A percentile compares a stretch with the other conserved stretches of the same genome.
phyloP scores from a whole-genome alignment of 2,329 filamentous ascomycete species.

The Alternaria sp. region DNA sequence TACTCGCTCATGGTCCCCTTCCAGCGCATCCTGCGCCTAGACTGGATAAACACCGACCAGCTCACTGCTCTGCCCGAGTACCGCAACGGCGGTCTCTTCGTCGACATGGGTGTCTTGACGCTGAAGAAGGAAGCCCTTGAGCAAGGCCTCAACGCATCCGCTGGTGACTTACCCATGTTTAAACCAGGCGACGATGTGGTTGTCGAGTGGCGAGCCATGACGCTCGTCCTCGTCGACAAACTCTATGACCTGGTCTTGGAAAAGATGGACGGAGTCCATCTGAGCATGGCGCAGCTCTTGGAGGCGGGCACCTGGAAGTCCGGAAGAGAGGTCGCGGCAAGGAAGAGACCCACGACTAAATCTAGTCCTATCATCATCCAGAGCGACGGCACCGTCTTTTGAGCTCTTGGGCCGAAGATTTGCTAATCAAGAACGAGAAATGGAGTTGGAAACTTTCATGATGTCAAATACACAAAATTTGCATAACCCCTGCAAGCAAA shows the following conservation, averaged over 20 bases:
- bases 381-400: constrained; percentile 44
- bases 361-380: constrained; percentile 43
- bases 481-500: too few relatives aligned
- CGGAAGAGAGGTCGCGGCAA: constrained; percentile 37
- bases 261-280: constrained; percentile 70
- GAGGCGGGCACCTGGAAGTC: constrained; percentile 95
- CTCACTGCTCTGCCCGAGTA: constrained; percentile 90
- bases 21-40: constrained; percentile 75
- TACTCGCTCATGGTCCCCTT: constrained; percentile 90
- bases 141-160: constrained; percentile 71
- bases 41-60: constrained; percentile 80
- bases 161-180: constrained; percentile 60
- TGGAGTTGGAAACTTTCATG: too few relatives aligned
- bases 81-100: constrained; percentile 86
- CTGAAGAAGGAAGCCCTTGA: constrained; percentile 73
- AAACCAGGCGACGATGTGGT: constrained; percentile 72
- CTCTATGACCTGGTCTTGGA: constrained; percentile 73
- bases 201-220: constrained; percentile 78
- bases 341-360: constrained; percentile 37
- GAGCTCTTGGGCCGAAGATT: not conserved
- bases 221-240: constrained; percentile 75
- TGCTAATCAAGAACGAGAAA: too few relatives aligned
- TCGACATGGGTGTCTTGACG: constrained; percentile 80
- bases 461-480: too few relatives aligned
- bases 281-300: constrained; percentile 84